Conservation (phyloP, 805 yeast genomes). For the Ogataea henricii region DNA sequence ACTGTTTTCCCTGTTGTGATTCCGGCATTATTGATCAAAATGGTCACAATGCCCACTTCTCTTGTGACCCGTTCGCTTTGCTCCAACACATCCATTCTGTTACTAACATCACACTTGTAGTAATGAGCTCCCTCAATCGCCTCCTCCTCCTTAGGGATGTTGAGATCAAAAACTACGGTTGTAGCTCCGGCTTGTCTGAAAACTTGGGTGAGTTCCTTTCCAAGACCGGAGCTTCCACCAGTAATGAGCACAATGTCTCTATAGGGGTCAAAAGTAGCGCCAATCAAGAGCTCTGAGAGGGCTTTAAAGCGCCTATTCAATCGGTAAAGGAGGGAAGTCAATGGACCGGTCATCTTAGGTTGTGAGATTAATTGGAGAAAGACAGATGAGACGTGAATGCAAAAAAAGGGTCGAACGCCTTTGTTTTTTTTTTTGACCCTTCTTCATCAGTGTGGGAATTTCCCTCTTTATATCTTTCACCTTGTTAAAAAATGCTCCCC, state of each 20-base stretch:
- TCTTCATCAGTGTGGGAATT: background rate
- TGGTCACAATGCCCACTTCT: constrained; percentile 61
- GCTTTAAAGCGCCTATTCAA: constrained; percentile 31
- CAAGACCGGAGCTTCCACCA: constrained; percentile 84
- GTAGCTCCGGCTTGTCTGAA: constrained; percentile 47
- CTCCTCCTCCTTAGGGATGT: constrained; percentile 40
- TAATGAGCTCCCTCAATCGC: constrained; percentile 48
- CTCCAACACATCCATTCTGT: constrained; percentile 44
- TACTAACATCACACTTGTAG: constrained; percentile 70
- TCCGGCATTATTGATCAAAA: constrained; percentile 87
- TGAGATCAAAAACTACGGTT: constrained; percentile 69
- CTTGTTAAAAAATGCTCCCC: background rate
- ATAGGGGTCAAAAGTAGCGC: constrained; percentile 52
- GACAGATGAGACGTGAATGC: too few species aligned
- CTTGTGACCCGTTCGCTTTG: constrained; percentile 42
- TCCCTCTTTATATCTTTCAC: background rate
- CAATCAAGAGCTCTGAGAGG: constrained; percentile 45
- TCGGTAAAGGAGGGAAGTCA: constrained; percentile 27
- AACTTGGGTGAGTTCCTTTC: constrained; percentile 55
- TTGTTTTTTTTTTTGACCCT: too few species aligned
- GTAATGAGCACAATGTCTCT: constrained; percentile 73
- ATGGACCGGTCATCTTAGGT: constrained; percentile 33
- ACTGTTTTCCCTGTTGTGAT: constrained; percentile 61
- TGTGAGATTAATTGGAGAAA: background rate
- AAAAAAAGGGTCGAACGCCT: background rate